Percentiles rank a stretch among this genome's conserved stretches.
These are phyloP conservation scores for Thielaviopsis ethacetica DNA, from an alignment of 2,329 filamentous ascomycete genomes.

Conservation along the genomic window DNA sequence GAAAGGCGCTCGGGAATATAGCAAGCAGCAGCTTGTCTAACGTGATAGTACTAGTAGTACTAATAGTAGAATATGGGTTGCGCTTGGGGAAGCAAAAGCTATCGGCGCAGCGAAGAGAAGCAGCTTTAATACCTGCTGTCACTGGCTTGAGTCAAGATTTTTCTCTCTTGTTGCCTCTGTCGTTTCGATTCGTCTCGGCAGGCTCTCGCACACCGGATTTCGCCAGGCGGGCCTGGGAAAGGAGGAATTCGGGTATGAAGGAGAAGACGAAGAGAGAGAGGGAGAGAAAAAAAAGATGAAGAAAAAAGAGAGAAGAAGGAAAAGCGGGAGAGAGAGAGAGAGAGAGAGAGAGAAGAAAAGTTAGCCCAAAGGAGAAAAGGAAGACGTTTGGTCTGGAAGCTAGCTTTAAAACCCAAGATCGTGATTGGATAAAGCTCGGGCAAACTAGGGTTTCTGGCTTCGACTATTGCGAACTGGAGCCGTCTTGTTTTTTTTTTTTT, in stretches of 20 bases:
- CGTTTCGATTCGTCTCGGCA: background rate
- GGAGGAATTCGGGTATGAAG: background rate
- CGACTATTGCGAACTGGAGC: background rate
- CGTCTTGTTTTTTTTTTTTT: too few species aligned
- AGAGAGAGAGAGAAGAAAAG: background rate
- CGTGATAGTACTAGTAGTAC: too few species aligned
- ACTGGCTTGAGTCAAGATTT: background rate
- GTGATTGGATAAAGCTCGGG: background rate
- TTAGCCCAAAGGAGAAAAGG: background rate
- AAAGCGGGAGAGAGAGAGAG: background rate
- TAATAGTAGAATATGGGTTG: background rate
- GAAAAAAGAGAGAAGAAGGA: background rate
- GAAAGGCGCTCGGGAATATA: background rate
- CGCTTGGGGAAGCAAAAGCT: background rate
- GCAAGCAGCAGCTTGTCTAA: background rate
- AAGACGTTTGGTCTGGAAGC: background rate
- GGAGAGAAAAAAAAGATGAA: background rate
- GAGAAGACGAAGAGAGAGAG: background rate
- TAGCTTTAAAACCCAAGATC: background rate
- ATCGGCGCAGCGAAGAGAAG: background rate
- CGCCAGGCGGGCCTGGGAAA: background rate
- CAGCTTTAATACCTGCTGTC: background rate
- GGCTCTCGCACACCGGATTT: background rate
- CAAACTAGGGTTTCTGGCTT: background rate
- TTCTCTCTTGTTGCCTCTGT: background rate